Evolutionary conservation across 371 early-diverging fungal species (phyloP).

Genomic region (Lichtheimia corymbifera): DNA sequence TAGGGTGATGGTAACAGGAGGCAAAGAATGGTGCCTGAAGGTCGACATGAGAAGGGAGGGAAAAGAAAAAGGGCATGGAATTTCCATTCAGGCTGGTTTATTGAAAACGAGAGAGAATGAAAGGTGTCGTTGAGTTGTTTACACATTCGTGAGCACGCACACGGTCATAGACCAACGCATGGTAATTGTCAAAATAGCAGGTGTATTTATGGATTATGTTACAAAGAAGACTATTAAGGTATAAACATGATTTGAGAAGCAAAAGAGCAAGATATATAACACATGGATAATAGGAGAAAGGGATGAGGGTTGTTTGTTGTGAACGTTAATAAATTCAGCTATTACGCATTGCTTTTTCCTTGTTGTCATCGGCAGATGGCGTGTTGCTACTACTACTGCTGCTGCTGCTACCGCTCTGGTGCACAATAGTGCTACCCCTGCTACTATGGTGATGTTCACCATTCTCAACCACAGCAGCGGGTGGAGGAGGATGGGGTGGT

Average conservation of each 20-base stretch:
- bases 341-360: constrained; percentile 13
- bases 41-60: background rate
- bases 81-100: constrained; percentile 6
- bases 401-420: background rate
- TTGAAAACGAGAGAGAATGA: background rate
- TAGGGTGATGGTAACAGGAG: constrained; percentile 11
- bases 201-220: background rate
- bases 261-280: background rate
- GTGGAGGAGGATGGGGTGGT: background rate
- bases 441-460: background rate
- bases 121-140: too few species aligned
- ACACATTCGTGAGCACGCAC: too few species aligned
- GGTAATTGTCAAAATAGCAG: too few species aligned
- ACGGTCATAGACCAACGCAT: too few species aligned
- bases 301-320: background rate
- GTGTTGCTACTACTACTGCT: constrained; percentile 10
- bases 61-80: constrained; percentile 4
- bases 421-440: background rate
- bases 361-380: constrained; percentile 3
- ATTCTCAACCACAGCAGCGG: too few species aligned
- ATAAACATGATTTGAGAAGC: background rate
- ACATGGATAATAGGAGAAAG: background rate
- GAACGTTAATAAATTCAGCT: background rate
- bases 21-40: constrained; percentile 4
- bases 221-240: background rate